Base-by-base conservation (phyloP, 2,329 filamentous ascomycete species). In the Sporothrix euskadiensis region DNA sequence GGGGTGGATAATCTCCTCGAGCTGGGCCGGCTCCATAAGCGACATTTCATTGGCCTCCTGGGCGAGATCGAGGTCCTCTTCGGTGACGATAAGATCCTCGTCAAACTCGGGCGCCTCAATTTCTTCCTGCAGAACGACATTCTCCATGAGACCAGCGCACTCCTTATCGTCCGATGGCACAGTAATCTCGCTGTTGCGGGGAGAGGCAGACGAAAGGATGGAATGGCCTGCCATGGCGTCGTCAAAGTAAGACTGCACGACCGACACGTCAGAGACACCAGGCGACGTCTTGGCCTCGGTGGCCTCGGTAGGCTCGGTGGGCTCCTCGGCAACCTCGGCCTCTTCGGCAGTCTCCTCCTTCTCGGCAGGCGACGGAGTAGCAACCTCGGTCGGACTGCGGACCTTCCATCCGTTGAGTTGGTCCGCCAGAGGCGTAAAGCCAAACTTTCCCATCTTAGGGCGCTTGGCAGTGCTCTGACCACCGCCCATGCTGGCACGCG, bases 371-470 rank as follows among this genome's bases (percentile, higher is more conserved):
- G 63, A 52, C 9, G 72, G 69, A 2, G 61, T 77, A 30, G 59
- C 77, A 71, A 75, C 79, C 75, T 87, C 85, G 6, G 80, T 78
- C 2, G 89, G 88, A 75, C 88, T 91, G 32, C 84, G 84, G 1
- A 90, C 84, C 75, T 86, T 85, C 91, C 91, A 93, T 32, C 85
- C 84, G 74, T 83, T 86, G 4, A 93, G 82, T 77, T 90, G 87
- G 52, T 86, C 83, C 4, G 88, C 88, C 52, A 93, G 82, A 32
- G 90, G 88, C 1, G 89, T 91, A 75, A 92, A 91, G 1, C 89
- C 89, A 70, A 88, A 79, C 75, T 73, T 72, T 63, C 73, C 76
- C 59, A 71, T 73, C 49, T 75, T 74, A n/a, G 74, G 73, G 22
- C 78, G 78, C 76, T 79, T 81, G 7, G 74, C 76, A 0, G 78